Base-by-base conservation (phyloP, 2,329 filamentous ascomycete species). In the Hypoxylon sp. region DNA sequence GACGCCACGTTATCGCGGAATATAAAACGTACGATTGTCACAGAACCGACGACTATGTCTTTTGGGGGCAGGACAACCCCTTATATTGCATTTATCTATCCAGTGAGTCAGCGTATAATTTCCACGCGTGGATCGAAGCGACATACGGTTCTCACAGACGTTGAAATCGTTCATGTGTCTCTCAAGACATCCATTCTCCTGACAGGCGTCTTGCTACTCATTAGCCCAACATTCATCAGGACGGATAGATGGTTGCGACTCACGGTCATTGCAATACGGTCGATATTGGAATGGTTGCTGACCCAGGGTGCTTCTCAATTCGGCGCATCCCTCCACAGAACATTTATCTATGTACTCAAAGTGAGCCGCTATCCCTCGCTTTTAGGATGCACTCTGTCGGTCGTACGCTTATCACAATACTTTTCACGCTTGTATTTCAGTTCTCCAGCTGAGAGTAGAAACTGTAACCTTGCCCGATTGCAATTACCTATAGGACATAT, bases 391-490 rank as follows among this genome's bases (percentile, higher is more conserved):
- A 13, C 5, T 33, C 14, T 17, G 19, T 17, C 9, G 17, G 17
- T 26, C 62, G 37, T 63, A 69, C 66, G 66, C 5, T 63, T 24
- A 24, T 8, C 3, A 19, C 66, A 69, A 11, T 59, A 69, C 11
- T 46, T 62, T 19, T 33, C 24, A 22, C 66, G 66, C 22, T 10
- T 69, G 17, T 39, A 69, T 35, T 59, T 63, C 10, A 19, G 24
- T 39, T 31, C 37, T 1, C 19, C 29, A 6, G 11, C 35, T 4
- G 10, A 9, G 46, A 11, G 33, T 26, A 14, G 48, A 4, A 29
- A 26, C 37, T 65, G 55, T 13, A 65, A 35, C 39, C 57, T 53
- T 14, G 13, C 66, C 13, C 59, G 47, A 6, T 17, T 59, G 19
- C 66, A 69, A 42, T 17, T 17, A 5, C 5, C 2, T 29, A 51